Percentiles rank a stretch among this genome's conserved stretches.
Evolutionary conservation across 768 basidiomycete genomes (phyloP).

Genomic region (Amyloporia xantha): DNA sequence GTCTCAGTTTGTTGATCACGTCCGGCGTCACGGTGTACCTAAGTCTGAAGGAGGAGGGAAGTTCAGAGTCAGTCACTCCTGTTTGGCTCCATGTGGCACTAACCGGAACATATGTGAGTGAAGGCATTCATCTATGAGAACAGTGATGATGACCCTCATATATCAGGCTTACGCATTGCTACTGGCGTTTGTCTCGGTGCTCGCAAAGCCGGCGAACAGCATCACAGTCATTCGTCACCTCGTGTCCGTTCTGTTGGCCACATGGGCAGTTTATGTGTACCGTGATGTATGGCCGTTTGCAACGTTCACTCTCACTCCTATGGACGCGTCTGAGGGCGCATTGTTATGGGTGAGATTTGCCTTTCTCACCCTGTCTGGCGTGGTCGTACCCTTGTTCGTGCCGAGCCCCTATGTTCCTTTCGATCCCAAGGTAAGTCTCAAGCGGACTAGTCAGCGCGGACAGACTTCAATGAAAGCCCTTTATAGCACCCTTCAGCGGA

Average conservation of each 20-base stretch:
- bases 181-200: constrained; percentile 15
- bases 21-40: constrained; percentile 38
- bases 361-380: constrained; percentile 37
- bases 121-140: neutral
- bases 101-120: constrained; percentile 14
- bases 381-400: constrained; percentile 45
- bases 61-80: constrained; percentile 26
- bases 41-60: constrained; percentile 25
- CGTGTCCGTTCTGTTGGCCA: constrained; percentile 38
- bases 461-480: neutral
- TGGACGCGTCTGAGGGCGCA: constrained; percentile 40
- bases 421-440: constrained; percentile 38
- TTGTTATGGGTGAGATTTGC: constrained; percentile 49
- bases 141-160: neutral
- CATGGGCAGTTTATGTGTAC: constrained; percentile 44
- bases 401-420: constrained; percentile 54
- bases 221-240: constrained; percentile 36
- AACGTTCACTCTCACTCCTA: constrained; percentile 42
- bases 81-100: constrained; percentile 9
- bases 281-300: constrained; percentile 55
- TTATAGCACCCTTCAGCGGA: constrained; percentile 14
- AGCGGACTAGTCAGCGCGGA: neutral
- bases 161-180: constrained; percentile 18
- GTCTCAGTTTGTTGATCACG: constrained; percentile 17
- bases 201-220: constrained; percentile 8